Percentiles rank a stretch among this genome's conserved stretches.
Conservation (phyloP, 129 eudicot species). For the Heracleum sosnowskyi region DNA sequence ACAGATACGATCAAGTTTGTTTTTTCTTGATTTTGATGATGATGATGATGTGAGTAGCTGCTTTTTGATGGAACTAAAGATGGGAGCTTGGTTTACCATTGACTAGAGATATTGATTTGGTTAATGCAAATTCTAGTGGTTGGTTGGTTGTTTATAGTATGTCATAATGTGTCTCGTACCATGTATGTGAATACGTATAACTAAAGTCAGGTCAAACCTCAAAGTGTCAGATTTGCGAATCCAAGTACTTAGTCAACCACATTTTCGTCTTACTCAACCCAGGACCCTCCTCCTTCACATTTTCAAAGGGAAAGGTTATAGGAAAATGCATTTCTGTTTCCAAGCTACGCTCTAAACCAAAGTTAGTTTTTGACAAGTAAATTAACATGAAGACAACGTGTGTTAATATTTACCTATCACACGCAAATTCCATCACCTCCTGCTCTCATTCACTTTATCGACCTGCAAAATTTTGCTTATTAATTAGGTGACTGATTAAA, state of each 20-base stretch:
- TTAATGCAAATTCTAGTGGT: neutral
- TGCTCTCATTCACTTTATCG: no score
- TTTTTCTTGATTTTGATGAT: neutral
- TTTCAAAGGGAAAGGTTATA: neutral
- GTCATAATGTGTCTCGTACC: neutral
- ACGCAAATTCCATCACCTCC: neutral
- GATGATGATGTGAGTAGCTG: neutral
- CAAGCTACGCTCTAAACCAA: neutral
- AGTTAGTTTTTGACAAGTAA: neutral
- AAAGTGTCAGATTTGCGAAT: neutral
- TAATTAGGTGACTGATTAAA: no score
- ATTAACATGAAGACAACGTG: neutral
- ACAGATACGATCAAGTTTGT: neutral
- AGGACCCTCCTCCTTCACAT: neutral
- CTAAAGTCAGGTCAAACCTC: neutral
- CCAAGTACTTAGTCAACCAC: neutral
- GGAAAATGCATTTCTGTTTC: neutral
- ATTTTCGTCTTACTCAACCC: neutral
- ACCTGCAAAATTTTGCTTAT: no score
- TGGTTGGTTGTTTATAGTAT: neutral
- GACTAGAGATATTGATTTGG: neutral
- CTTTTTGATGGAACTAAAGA: neutral
- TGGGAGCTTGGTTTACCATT: slow-evolving; percentile 1
- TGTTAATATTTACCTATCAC: neutral
- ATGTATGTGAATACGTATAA: neutral